These are phyloP conservation scores for Articulospora tetracladia DNA, from an alignment of 495 filamentous ascomycete species.

Conservation along the genomic window DNA sequence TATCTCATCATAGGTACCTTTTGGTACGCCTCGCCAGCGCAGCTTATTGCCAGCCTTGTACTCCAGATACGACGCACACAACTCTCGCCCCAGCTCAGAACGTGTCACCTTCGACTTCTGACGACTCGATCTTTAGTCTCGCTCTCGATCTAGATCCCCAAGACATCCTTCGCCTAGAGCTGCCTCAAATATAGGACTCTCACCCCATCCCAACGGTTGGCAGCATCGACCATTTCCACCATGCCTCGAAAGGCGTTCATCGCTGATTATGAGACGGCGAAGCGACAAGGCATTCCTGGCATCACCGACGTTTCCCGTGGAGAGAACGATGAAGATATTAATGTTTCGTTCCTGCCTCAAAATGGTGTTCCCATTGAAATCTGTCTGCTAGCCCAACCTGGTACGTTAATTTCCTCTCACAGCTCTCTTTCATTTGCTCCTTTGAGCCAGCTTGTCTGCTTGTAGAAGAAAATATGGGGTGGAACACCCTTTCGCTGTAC, in stretches of 20 bases:
- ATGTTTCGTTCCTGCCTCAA: slow-evolving; percentile 12
- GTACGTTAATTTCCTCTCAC: slow-evolving; percentile 2
- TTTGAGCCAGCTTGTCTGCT: neutral
- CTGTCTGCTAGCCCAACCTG: slow-evolving; percentile 10
- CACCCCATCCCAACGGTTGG: neutral
- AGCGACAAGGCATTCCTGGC: slow-evolving; percentile 6
- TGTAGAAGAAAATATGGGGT: neutral
- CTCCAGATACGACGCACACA: too few relatives aligned
- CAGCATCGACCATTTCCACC: neutral
- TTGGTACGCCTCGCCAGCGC: too few relatives aligned
- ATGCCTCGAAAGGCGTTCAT: slow-evolving; percentile 28
- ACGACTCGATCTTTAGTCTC: too few relatives aligned
- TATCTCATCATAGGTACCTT: too few relatives aligned
- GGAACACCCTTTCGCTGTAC: too few relatives aligned
- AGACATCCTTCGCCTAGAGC: too few relatives aligned
- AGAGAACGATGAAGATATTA: slow-evolving; percentile 24
- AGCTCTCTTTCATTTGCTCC: neutral
- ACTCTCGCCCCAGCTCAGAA: too few relatives aligned
- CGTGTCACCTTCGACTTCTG: too few relatives aligned
- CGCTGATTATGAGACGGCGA: slow-evolving; percentile 16
- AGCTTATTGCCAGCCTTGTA: too few relatives aligned
- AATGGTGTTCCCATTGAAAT: slow-evolving; percentile 21
- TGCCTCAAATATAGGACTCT: too few relatives aligned
- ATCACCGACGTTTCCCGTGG: slow-evolving; percentile 18
- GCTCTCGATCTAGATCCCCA: too few relatives aligned